These are phyloP conservation scores for Comarum palustre DNA, from an alignment of 306 rosid species.

Conservation along the genomic window DNA sequence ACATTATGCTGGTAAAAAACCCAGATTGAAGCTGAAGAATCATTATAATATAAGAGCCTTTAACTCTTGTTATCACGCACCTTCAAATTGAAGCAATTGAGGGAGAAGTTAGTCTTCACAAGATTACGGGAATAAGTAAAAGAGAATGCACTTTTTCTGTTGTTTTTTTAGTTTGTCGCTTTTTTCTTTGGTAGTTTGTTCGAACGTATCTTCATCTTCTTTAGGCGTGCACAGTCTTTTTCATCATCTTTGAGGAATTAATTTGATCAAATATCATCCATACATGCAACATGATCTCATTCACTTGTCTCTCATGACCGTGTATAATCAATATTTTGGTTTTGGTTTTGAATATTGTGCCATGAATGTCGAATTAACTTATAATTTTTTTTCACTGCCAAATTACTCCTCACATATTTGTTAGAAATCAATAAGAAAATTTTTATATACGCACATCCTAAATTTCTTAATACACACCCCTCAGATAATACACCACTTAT, in stretches of 20 bases:
- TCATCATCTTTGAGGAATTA: neutral
- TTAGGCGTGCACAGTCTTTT: neutral
- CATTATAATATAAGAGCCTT: neutral
- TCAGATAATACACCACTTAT: too few relatives aligned
- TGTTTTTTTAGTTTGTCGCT: constrained; percentile 20
- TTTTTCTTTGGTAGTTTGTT: neutral
- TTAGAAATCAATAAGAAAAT: too few relatives aligned
- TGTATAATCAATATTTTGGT: neutral
- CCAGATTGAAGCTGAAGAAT: neutral
- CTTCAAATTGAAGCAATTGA: neutral
- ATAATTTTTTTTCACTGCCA: neutral
- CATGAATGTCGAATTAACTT: neutral
- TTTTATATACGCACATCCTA: too few relatives aligned
- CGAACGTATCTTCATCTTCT: neutral
- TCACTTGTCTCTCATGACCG: neutral
- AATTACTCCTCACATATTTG: neutral
- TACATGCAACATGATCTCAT: neutral
- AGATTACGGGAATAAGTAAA: constrained; percentile 8
- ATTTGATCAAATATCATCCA: neutral
- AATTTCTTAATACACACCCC: too few relatives aligned
- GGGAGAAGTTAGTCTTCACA: neutral
- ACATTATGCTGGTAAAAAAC: neutral
- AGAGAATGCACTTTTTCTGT: constrained; percentile 17
- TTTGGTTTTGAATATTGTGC: too few relatives aligned
- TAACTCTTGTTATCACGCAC: neutral